Percentiles rank a stretch among this genome's conserved stretches.
Evolutionary conservation across 495 filamentous ascomycete genomes (phyloP).

Genomic region (Jackrogersella multiformis): DNA sequence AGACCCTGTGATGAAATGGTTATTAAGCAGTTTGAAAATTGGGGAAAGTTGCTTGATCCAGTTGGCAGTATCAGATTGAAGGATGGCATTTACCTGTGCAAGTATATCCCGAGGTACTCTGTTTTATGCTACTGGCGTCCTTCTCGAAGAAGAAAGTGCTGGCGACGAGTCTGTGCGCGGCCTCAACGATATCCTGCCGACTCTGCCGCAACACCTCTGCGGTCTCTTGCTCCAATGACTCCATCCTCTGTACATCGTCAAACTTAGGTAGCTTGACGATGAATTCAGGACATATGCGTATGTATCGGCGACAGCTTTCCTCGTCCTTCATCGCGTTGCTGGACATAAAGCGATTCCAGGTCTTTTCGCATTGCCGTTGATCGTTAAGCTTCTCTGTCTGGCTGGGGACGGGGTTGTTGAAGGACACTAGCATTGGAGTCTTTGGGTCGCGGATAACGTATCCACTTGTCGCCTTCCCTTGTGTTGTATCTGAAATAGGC

Average conservation of each 20-base stretch:
- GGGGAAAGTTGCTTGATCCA: too few relatives aligned
- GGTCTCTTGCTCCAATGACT: constrained; percentile 29
- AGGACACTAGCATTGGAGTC: constrained; percentile 40
- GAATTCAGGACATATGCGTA: constrained; percentile 48
- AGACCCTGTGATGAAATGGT: constrained; percentile 28
- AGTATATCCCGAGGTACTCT: constrained; percentile 33
- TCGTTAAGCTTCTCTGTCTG: constrained; percentile 43
- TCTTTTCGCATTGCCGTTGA: constrained; percentile 43
- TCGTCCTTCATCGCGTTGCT: constrained; percentile 27
- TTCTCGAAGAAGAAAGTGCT: constrained; percentile 54
- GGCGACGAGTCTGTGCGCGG: constrained; percentile 50
- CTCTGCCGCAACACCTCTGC: constrained; percentile 34
- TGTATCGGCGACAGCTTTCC: constrained; percentile 35
- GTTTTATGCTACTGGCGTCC: constrained; percentile 39
- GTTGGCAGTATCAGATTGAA: too few relatives aligned
- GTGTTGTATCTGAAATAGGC: neutral
- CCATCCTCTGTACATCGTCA: constrained; percentile 36
- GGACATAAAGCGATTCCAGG: constrained; percentile 46
- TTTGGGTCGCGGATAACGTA: constrained; percentile 44
- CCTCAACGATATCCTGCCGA: constrained; percentile 40
- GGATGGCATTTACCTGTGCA: constrained; percentile 41
- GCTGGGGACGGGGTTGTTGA: constrained; percentile 41
- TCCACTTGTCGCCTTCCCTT: constrained; percentile 23
- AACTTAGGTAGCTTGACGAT: constrained; percentile 41
- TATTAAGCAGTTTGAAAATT: too few relatives aligned